Conservation (phyloP, 768 basidiomycete genomes). For the Paxillus ammoniavirescens region DNA sequence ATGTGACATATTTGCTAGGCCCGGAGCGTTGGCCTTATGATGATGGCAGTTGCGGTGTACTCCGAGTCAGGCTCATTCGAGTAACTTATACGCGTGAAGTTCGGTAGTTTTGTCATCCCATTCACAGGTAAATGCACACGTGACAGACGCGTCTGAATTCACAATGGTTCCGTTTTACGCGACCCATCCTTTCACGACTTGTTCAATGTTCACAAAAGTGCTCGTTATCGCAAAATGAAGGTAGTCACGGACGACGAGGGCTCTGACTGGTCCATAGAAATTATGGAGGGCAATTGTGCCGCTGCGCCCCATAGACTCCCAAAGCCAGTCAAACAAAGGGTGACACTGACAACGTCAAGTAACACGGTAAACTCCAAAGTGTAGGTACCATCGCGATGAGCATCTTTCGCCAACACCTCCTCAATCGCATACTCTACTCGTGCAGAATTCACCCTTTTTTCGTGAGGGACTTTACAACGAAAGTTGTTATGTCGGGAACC, state of each 20-base stretch:
- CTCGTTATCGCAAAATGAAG: conserved; percentile 14
- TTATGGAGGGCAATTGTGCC: conserved; percentile 20
- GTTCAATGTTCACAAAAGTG: neutral
- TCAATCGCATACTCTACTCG: conserved; percentile 3
- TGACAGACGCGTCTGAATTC: conserved; percentile 6
- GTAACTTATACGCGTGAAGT: too few relatives aligned
- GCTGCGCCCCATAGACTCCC: neutral
- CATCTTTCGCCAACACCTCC: conserved; percentile 10
- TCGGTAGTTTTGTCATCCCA: too few relatives aligned
- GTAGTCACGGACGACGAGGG: conserved; percentile 14
- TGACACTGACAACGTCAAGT: neutral
- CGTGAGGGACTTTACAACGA: conserved; percentile 14
- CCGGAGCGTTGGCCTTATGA: too few relatives aligned
- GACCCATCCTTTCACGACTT: neutral
- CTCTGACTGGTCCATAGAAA: conserved; percentile 32
- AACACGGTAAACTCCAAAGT: neutral
- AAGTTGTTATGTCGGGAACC: neutral
- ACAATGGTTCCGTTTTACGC: conserved; percentile 1
- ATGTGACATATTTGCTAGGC: too few relatives aligned
- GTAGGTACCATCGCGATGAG: conserved; percentile 13
- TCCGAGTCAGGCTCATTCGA: too few relatives aligned
- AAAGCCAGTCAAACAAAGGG: conserved; percentile 21
- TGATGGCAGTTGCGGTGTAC: too few relatives aligned
- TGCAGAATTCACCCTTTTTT: conserved; percentile 21
- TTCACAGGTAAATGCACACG: neutral